Evolutionary conservation across 2,329 filamentous ascomycete genomes (phyloP), one percentile per base, ranked within the genome.

Genomic region (Arachnopeziza araneosa): DNA sequence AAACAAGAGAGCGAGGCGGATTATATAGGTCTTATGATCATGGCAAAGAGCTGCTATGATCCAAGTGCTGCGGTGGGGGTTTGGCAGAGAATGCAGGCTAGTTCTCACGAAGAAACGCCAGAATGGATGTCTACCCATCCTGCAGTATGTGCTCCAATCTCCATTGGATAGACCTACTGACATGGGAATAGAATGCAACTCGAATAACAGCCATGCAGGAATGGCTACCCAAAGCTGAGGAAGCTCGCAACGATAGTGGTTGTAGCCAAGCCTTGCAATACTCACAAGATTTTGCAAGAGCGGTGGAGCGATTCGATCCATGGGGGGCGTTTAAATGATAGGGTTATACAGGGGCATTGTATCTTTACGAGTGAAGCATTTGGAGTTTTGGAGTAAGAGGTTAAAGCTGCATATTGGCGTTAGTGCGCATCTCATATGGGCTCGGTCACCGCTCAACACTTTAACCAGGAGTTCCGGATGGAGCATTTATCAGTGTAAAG

Each of bases 1-100:
- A 82, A 80, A 69, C 89, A 92, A 75, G 90, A 89, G 78, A 84
- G 80, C 54, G 89, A 93, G 75, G 90, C 90, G 0, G 90, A 93
- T 69, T 90, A 89, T 68, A 91, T 93, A 54, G 90, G 90, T 0
- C 74, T 93, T 36, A 84, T 93, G 81, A 89, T 93, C 81, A 93
- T 93, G 88, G 84, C 89, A 0, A 84, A 90, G 75, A 87, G 86
- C 24, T 93, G 90, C 75, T 93, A 89, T 70, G 80, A 91, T 63
- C 90, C 90, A 0, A 75, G 79, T 14, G 83, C 84, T 62, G 89
- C 89, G 0, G 77, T 88, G 51, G 78, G 77, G 0, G 83, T 93
- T 61, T 91, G 85, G 87, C 73, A 80, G 70, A 75, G 85, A 55
- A 90, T 91, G 85, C 84, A 88, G 63, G 77, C 76, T 54, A 66